Base-by-base conservation (phyloP, 306 rosid species). In the Quillaja saponaria region DNA sequence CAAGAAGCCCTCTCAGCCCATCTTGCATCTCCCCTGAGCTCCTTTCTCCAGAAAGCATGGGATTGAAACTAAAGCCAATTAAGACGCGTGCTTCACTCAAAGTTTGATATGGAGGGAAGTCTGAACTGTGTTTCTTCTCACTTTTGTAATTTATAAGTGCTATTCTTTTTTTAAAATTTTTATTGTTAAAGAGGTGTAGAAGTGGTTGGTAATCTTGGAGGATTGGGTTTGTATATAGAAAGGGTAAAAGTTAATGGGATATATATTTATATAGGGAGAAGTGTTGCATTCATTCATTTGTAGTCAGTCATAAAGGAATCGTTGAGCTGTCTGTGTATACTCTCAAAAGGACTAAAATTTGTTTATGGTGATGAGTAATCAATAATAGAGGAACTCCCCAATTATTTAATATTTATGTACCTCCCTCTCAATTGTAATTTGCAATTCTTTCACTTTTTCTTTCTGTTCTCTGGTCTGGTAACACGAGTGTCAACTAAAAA, bases 11-110 rank as follows among this genome's bases (percentile, higher is more conserved):
- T 0, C 84, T 87, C 40, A 87, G 91, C 61, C 96, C 95, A 5
- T 87, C 96, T 53, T 91, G 96, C 68, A 91, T 91, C 67, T 80
- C 95, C 49, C 95, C 97, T 0, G 96, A 91, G 72, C 97, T 87
- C 14, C 91, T 91, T 66, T 91, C 97, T 68, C 96, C 96, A 6
- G 96, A 91, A 69, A 91, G 97, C 85, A 91, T 91, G 97, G 97
- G 97, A 31, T 63, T 91, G 78, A 87, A 85, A 78, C 81, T 91
- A 58, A 87, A 90, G 79, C 97, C 97, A 5, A 90, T 90, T 16
- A 90, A 81, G 76, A 90, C 97, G 25, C 87, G 97, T 6, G 74
- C 76, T 51, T 73, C 88, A 0, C 80, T 74, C 2, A 63, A 65
- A 21, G 74, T 55, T 33, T 87, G 68, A 87, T 15, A 6, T 16